Evolutionary conservation across 1,284 basidiomycete species (phyloP).

Genomic region (Ustilago cynodontis): DNA sequence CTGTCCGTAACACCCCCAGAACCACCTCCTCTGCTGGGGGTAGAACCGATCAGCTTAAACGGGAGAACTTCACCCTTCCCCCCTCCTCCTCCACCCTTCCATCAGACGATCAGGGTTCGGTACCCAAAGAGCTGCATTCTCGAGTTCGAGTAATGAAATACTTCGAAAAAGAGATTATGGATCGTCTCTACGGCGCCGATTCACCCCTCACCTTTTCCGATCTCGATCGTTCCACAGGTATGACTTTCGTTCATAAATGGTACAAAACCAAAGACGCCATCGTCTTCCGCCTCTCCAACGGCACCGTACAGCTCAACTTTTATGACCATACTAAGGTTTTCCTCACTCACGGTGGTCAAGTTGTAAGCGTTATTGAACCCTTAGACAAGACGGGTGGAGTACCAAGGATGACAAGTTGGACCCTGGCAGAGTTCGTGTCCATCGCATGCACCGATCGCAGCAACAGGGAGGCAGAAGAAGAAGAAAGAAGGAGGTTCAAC

Average conservation of each 20-base stretch:
- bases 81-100: slow-evolving; percentile 22
- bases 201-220: slow-evolving; percentile 93
- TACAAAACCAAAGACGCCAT: slow-evolving; percentile 96
- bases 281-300: slow-evolving; percentile 94
- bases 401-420: slow-evolving; percentile 81
- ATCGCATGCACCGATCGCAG: slow-evolving; percentile 72
- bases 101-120: slow-evolving; percentile 3
- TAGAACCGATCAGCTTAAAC: slow-evolving; percentile 53
- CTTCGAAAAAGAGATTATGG: slow-evolving; percentile 68
- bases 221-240: slow-evolving; percentile 77
- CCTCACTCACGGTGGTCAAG: slow-evolving; percentile 81
- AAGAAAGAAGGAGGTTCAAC: slow-evolving; percentile 23
- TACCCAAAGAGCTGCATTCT: slow-evolving; percentile 54
- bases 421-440: slow-evolving; percentile 80
- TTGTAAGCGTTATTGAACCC: slow-evolving; percentile 81
- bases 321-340: slow-evolving; percentile 97
- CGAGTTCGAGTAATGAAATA: slow-evolving; percentile 63
- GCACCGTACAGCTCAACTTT: slow-evolving; percentile 97
- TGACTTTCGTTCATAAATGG: slow-evolving; percentile 96
- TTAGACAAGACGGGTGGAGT: slow-evolving; percentile 77
- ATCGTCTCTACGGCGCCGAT: slow-evolving; percentile 66
- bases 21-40: slow-evolving; percentile 2
- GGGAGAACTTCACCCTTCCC: slow-evolving; percentile 53
- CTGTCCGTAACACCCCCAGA: slow-evolving; percentile 26
- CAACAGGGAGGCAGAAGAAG: slow-evolving; percentile 42